A percentile compares a stretch with the other conserved stretches of the same genome.
Evolutionary conservation across 2,329 filamentous ascomycete genomes (phyloP).

Genomic region (Periconia sp.): DNA sequence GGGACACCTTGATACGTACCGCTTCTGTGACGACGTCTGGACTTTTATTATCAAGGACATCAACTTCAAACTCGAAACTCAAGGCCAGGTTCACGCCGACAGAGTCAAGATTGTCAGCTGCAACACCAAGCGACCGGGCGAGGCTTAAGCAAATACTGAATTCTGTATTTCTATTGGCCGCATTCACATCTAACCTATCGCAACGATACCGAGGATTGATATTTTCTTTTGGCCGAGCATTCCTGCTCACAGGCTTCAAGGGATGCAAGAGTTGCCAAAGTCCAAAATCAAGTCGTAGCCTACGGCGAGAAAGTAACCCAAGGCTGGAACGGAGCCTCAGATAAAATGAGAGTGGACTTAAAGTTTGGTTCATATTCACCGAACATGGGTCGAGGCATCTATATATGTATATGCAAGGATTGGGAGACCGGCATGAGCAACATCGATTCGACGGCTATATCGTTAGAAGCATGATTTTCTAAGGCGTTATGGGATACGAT

Average conservation of each 20-base stretch:
- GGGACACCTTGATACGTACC: conserved; percentile 97
- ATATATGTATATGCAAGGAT: neutral
- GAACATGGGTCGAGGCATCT: neutral
- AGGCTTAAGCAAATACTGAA: conserved; percentile 40
- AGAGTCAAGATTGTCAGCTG: conserved; percentile 99
- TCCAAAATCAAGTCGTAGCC: no score
- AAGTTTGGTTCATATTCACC: no score
- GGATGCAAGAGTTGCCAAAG: no score
- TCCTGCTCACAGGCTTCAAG: no score
- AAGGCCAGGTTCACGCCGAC: conserved; percentile 74
- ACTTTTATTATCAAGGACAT: conserved; percentile 99
- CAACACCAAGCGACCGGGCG: conserved; percentile 80
- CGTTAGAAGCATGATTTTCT: neutral
- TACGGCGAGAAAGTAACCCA: no score
- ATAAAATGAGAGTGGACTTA: no score
- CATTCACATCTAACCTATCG: neutral
- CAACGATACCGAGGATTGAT: no score
- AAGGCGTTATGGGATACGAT: neutral
- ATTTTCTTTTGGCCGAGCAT: no score
- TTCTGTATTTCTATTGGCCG: neutral
- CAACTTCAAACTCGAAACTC: conserved; percentile 95
- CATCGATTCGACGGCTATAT: neutral
- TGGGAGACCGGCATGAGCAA: neutral
- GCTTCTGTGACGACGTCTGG: conserved; percentile 99
- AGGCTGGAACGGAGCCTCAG: no score